Base-by-base conservation (phyloP, 176 grass and related monocot species). In the Ananas comosus region DNA sequence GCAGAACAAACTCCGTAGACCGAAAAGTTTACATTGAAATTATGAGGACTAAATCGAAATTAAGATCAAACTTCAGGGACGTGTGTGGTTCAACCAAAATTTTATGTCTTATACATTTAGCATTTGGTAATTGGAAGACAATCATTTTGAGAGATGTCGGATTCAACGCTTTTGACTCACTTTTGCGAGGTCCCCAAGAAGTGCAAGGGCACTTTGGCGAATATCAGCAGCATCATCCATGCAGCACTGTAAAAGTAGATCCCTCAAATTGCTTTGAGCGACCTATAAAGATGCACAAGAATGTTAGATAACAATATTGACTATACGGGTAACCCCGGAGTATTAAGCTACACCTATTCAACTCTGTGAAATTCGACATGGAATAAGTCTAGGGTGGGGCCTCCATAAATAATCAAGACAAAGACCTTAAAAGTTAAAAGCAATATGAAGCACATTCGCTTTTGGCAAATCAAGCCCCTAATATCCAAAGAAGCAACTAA, bases 101-200 rank as follows among this genome's bases (percentile, higher is more conserved):
- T 42, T 7, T 42, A 42, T 42, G 33, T 42, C 33, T 42, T 7
- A 42, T 42, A 7, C 33, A 42, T 42, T 33, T 42, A 42, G 33
- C 33, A 21, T 71, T 63, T 47, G 19, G 57, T 82, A 67, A 17
- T 79, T 71, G 18, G 65, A 9, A 75, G 48, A 18, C 61, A 13
- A 33, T 13, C 10, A n/a, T 67, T 17, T 49, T 27, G 48, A 67
- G 9, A 67, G 33, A 27, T 17, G 9, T 67, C 16, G 48, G 9
- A 48, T 48, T 47, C 14, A 59, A 14, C n/a, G 10, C 56, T 61
- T 61, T 61, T 19, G 79, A 48, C 85, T 70, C 83, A 97, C 94
- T 80, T 86, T 97, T 70, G 94, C 88, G 74, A 97, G 82, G 74
- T 97, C 94, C 67, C 94, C 94, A 10, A 97, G 86, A 78, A 97